Evolutionary conservation across 306 rosid species (phyloP).

Genomic region (Cercis canadensis): DNA sequence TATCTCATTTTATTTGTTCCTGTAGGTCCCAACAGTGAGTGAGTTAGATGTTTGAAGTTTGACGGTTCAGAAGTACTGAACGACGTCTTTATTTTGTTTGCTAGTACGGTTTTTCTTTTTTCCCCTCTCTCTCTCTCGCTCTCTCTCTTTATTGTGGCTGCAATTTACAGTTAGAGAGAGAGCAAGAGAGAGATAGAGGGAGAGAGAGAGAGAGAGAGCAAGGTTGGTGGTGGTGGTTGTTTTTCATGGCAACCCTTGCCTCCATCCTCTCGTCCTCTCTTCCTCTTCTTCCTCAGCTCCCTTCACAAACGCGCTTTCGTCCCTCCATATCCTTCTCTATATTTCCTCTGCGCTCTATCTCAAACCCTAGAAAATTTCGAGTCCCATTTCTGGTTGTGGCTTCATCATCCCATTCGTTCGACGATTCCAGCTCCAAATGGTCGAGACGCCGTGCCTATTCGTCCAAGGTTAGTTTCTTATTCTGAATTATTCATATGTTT

Average conservation of each 20-base stretch:
- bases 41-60: too few species aligned
- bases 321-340: slow-evolving; percentile 11
- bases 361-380: slow-evolving; percentile 39
- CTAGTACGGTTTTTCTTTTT: not conserved
- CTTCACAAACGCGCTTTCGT: slow-evolving; percentile 12
- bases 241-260: slow-evolving; percentile 78
- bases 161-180: not conserved
- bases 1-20: too few species aligned
- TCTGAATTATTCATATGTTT: not conserved
- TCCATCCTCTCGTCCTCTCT: slow-evolving; percentile 58
- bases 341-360: slow-evolving; percentile 26
- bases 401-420: slow-evolving; percentile 59
- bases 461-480: slow-evolving; percentile 58
- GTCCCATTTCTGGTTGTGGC: slow-evolving; percentile 52
- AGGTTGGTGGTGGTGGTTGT: slow-evolving; percentile 44
- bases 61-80: not conserved
- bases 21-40: too few species aligned
- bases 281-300: slow-evolving; percentile 53
- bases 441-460: slow-evolving; percentile 23
- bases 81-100: not conserved
- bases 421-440: slow-evolving; percentile 50
- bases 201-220: not conserved
- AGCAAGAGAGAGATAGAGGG: slow-evolving; percentile 1
- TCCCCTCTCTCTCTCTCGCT: not conserved
- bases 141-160: slow-evolving; percentile 36